Conservation (phyloP, 345 rosid species). For the Camelina laxa region DNA sequence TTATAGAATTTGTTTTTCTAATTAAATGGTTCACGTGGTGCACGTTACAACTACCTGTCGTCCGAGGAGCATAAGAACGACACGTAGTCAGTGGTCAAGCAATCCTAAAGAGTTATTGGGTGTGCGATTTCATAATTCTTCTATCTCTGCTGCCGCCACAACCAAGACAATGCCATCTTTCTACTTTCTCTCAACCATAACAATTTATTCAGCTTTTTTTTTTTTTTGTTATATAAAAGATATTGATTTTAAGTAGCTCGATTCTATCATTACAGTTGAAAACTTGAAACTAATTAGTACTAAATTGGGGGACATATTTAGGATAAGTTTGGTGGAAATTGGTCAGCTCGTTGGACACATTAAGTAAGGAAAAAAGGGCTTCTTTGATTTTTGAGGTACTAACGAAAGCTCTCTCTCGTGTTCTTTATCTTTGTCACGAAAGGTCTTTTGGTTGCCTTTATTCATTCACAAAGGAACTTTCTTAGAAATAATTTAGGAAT, state of each 20-base stretch:
- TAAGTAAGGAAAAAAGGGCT: conserved; percentile 38
- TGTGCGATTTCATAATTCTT: conserved; percentile 18
- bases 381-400: conserved; percentile 45
- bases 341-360: conserved; percentile 48
- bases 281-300: neutral
- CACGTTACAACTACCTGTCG: conserved; percentile 44
- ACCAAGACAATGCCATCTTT: conserved; percentile 41
- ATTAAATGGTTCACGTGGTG: conserved; percentile 1
- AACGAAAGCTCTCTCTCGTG: conserved; percentile 17
- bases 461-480: conserved; percentile 34
- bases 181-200: conserved; percentile 46
- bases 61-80: conserved; percentile 37
- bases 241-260: neutral
- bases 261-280: neutral
- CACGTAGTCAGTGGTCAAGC: conserved; percentile 44
- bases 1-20: neutral
- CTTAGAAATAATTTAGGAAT: neutral
- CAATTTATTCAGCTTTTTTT: conserved; percentile 4
- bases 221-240: too few species aligned
- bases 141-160: conserved; percentile 36
- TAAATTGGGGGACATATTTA: conserved; percentile 34
- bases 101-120: conserved; percentile 32
- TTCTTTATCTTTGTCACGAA: neutral
- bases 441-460: conserved; percentile 30
- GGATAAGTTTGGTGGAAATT: conserved; percentile 45